Percentiles rank a stretch among this genome's conserved stretches.
Conservation (phyloP, 1,139 yeast genomes). For the Maudiozyma humilis region DNA sequence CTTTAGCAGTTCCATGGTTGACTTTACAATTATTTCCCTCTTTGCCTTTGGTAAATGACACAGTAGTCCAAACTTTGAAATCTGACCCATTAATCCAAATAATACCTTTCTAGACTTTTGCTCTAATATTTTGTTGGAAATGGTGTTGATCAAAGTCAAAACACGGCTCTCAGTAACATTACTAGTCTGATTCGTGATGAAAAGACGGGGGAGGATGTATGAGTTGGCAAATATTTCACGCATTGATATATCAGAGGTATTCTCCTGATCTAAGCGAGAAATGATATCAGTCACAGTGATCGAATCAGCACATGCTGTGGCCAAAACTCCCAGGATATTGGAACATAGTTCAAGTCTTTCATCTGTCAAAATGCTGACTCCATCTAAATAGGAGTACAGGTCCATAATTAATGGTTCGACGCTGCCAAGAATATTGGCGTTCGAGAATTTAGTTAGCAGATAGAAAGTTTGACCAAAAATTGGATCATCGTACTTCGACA, state of each 20-base stretch:
- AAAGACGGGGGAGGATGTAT: conserved; percentile 46
- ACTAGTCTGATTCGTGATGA: conserved; percentile 27
- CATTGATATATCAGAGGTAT: conserved; percentile 8
- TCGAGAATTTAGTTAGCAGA: conserved; percentile 27
- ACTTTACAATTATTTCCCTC: conserved; percentile 19
- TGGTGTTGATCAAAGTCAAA: conserved; percentile 3
- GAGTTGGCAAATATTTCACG: conserved; percentile 37
- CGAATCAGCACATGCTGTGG: conserved; percentile 37
- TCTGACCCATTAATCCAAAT: conserved; percentile 45
- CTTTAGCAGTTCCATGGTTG: conserved; percentile 17
- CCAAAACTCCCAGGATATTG: conserved; percentile 41
- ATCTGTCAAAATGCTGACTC: conserved; percentile 11
- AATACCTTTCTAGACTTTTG: conserved; percentile 29
- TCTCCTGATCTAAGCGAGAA: conserved; percentile 2
- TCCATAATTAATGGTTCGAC: conserved; percentile 18
- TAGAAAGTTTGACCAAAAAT: conserved; percentile 28
- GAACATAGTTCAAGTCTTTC: conserved; percentile 34
- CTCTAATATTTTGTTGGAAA: conserved; percentile 2
- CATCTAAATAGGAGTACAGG: conserved; percentile 11
- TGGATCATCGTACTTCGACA: conserved; percentile 16
- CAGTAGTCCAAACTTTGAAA: conserved; percentile 54
- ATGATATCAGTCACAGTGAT: conserved; percentile 11
- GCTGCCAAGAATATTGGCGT: conserved; percentile 18
- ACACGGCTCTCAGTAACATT: background rate
- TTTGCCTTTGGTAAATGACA: conserved; percentile 27